Evolutionary conservation across 2,329 filamentous ascomycete genomes (phyloP), one percentile per base, ranked within the genome.

Genomic region (Botrytis elliptica): DNA sequence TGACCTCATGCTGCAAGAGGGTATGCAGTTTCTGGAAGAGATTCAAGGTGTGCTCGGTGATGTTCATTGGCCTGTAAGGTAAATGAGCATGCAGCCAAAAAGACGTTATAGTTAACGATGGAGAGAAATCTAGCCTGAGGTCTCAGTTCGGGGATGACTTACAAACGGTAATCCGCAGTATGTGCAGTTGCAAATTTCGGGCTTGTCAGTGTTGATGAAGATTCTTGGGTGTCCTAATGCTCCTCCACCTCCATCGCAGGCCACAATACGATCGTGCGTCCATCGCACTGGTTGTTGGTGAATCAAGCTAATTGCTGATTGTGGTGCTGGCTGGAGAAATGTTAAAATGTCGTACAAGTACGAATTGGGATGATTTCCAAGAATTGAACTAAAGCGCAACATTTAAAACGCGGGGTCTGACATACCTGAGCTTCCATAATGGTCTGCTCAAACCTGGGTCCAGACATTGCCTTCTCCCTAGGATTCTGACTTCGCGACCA

Each of bases 181-280:
- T 81, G 88, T 91, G 87, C 96, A 99, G 82, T 87, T 86, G 84
- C 90, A 89, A 80, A 99, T 97, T 86, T 98, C 91, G 62, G 96
- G 93, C 88, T 98, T 98, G 85, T 99, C 96, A 78, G 93, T 91
- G 85, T 99, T 99, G 89, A 99, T 99, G 83, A 94, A 99, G 84
- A 99, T 92, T 81, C 90, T 89, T 68, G 96, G 96, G 83, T 99
- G 96, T 62, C 96, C 96, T 72, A 93, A 86, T 46, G 95, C 92
- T 64, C 95, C 96, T 78, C 95, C 95, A 74, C 95, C 96, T 74
- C 96, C 96, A 80, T 98, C 95, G 82, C 96, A 99, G 63, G 91
- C 90, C 70, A 97, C 95, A 67, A 93, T 84, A 75, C 91, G 89
- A 76, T 93, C 88, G 82, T 97, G 91, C 74, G 91, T 93, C 95